Base-by-base conservation (phyloP, 768 basidiomycete genomes). In the Mycena chlorophos region DNA sequence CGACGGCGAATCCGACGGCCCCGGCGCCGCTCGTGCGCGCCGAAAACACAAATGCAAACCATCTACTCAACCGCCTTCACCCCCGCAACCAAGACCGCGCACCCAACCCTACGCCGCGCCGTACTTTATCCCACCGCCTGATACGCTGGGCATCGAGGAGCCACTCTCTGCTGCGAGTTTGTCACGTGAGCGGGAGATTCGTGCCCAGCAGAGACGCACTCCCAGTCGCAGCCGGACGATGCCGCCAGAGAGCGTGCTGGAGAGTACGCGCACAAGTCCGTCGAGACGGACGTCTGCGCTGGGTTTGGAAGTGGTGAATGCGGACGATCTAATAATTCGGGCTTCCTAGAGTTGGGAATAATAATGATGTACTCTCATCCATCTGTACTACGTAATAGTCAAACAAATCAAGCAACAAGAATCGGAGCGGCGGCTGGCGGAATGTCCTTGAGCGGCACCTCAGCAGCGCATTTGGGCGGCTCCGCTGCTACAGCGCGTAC, bases 51-150 rank as follows among this genome's bases (percentile, higher is more conserved):
- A n/a, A n/a, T n/a, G n/a, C n/a, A n/a, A n/a, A n/a, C n/a, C n/a
- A n/a, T n/a, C n/a, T 8, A 17, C 31, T 34, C 31, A 34, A 34
- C 10, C 31, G 31, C 31, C n/a, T n/a, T n/a, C n/a, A 34, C 31
- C 10, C 31, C 17, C 31, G 31, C 31, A 8, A 8, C 31, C 31
- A 34, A 34, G 10, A 34, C 17, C 31, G 8, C 31, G 10, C 31
- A n/a, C 60, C n/a, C 52, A 58, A n/a, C 56, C 56, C n/a, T 62
- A 62, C 51, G 60, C 27, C 19, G 60, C 60, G 34, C 60, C 60
- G 34, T 62, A 62, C 26, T 62, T 58, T 46, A 50, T 57, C 34
- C 56, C 51, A 10, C 56, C 60, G 19, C 60, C 60, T 27, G 56
- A 62, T 30, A 49, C 48, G 14, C 12, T 30, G 27, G 51, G 50